A percentile compares a stretch with the other conserved stretches of the same genome.
Evolutionary conservation across 1,284 basidiomycete species (phyloP).

Genomic region (Papiliotrema nemorosa): DNA sequence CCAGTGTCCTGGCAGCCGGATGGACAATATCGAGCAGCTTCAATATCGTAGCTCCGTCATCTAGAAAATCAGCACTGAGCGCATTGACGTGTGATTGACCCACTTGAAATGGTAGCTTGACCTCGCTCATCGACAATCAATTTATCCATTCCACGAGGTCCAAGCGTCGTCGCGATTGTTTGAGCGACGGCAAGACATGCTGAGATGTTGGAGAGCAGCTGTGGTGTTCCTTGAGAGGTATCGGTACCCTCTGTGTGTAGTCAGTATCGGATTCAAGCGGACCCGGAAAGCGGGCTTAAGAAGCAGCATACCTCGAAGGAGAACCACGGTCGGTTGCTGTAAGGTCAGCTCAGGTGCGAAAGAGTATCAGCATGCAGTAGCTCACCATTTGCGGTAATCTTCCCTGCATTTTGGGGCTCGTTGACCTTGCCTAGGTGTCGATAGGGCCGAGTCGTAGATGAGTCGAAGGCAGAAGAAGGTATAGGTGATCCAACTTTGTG

Average conservation of each 20-base stretch:
- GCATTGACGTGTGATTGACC: conserved; percentile 10
- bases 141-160: conserved; percentile 98
- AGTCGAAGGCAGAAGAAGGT: conserved; percentile 2
- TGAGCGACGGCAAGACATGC: conserved; percentile 88
- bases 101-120: conserved; percentile 89
- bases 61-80: conserved; percentile 21
- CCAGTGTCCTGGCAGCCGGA: conserved; percentile 91
- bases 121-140: conserved; percentile 84
- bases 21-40: conserved; percentile 97
- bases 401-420: conserved; percentile 36
- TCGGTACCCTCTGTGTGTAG: conserved; percentile 76
- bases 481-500: not conserved
- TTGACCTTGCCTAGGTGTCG: not conserved
- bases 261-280: not conserved
- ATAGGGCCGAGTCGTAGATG: no score
- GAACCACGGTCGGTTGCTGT: conserved; percentile 91
- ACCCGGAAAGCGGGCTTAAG: not conserved
- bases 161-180: conserved; percentile 90
- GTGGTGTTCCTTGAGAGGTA: conserved; percentile 89
- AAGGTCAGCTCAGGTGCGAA: conserved; percentile 11
- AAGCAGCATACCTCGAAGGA: conserved; percentile 60
- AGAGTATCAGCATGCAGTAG: not conserved
- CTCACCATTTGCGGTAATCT: conserved; percentile 48
- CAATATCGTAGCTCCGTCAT: conserved; percentile 97
- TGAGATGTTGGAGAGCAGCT: conserved; percentile 92